phyloP scores from a whole-genome alignment of 257 asterid genomes.

The Capsicum pubescens region DNA sequence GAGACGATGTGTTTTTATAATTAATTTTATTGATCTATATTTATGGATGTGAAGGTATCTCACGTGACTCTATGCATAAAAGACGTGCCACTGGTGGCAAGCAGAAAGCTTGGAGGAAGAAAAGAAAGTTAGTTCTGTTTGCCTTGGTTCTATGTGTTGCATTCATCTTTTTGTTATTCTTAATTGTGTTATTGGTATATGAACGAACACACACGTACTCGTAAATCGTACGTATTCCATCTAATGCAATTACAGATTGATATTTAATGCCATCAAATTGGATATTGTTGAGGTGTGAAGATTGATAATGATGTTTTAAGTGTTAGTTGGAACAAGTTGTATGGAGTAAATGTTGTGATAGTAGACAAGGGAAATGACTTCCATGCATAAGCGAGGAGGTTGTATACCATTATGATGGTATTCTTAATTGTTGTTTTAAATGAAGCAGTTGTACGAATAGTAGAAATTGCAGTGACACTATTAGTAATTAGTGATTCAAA shows the following conservation, averaged over 20 bases:
- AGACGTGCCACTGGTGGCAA: slow-evolving; percentile 29
- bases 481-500: not conserved
- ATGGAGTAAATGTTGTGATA: not conserved
- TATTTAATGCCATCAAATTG: too few relatives aligned
- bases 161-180: not conserved
- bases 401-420: too few relatives aligned
- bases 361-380: not conserved
- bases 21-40: not conserved
- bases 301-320: not conserved
- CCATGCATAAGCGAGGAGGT: not conserved
- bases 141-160: not conserved
- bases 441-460: not conserved
- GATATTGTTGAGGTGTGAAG: not conserved
- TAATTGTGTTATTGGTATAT: not conserved
- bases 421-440: not conserved
- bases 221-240: not conserved
- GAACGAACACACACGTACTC: too few relatives aligned
- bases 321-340: too few relatives aligned
- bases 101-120: slow-evolving; percentile 72
- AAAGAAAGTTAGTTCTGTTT: slow-evolving; percentile 58
- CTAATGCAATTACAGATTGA: not conserved
- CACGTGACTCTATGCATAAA: slow-evolving; percentile 68
- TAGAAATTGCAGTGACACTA: not conserved
- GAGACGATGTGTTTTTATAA: too few relatives aligned
- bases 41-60: slow-evolving; percentile 53